Evolutionary conservation across 257 asterid species (phyloP).

Genomic region (Nicotiana tomentosiformis): DNA sequence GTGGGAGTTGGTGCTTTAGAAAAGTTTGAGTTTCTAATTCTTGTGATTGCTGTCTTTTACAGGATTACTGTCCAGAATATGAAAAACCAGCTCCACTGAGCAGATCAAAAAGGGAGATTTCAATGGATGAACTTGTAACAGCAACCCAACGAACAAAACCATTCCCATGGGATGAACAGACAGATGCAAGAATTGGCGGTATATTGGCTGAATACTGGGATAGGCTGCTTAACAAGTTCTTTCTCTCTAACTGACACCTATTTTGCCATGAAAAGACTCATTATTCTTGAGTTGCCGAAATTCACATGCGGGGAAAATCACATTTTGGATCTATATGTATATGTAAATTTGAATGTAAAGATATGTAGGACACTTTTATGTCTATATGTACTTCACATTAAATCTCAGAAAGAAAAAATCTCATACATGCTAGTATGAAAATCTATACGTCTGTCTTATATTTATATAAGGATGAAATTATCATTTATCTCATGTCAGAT

Average conservation of each 20-base stretch:
- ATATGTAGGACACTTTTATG: not conserved
- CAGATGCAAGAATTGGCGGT: conserved; percentile 53
- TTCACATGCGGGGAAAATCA: not conserved
- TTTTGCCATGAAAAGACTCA: not conserved
- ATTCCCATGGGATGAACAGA: conserved; percentile 47
- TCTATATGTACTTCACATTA: not conserved
- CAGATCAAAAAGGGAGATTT: conserved; percentile 48
- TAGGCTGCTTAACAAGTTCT: conserved; percentile 23
- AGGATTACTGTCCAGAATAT: conserved; percentile 43
- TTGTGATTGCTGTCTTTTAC: not conserved
- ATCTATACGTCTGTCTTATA: not conserved
- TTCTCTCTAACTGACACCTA: conserved; percentile 10
- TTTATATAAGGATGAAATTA: not conserved
- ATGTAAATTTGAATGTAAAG: not conserved
- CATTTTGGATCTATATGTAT: not conserved
- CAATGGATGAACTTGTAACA: conserved; percentile 45
- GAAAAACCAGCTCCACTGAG: conserved; percentile 34
- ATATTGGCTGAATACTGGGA: conserved; percentile 30
- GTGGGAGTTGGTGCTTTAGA: not conserved
- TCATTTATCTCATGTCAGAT: not conserved
- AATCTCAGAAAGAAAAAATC: not conserved
- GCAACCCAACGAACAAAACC: conserved; percentile 54
- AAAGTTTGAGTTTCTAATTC: not conserved
- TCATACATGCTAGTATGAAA: no score
- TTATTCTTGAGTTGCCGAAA: not conserved